These are phyloP conservation scores for Pleurotus sapidus DNA, from an alignment of 768 basidiomycete species.

Conservation along the genomic window DNA sequence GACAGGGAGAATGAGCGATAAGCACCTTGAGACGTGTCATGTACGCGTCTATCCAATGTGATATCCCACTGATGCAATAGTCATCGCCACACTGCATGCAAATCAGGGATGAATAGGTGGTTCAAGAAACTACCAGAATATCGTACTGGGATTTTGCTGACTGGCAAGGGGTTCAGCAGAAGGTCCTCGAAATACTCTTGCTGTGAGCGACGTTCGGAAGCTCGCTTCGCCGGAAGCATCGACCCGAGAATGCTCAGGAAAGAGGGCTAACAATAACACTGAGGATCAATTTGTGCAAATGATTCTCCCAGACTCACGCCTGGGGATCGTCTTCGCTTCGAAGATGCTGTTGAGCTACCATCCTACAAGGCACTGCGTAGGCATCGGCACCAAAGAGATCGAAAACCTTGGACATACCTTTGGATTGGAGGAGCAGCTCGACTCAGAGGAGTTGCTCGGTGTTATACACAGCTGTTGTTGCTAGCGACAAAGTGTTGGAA, in stretches of 20 bases:
- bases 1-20: background rate
- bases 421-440: no score
- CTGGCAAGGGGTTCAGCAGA: background rate
- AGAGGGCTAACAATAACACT: background rate
- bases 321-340: background rate
- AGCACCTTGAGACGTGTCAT: slow-evolving; percentile 3
- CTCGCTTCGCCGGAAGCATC: background rate
- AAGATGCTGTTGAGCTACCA: background rate
- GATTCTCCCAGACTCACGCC: slow-evolving; percentile 4
- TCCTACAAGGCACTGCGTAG: no score
- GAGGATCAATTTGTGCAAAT: background rate
- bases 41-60: slow-evolving; percentile 3
- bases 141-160: background rate
- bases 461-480: no score
- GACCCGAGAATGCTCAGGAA: background rate
- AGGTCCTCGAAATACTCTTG: background rate
- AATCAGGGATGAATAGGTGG: background rate
- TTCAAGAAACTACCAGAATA: background rate
- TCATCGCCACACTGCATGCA: slow-evolving; percentile 3
- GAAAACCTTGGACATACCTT: no score
- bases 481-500: no score
- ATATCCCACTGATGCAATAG: background rate
- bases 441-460: no score
- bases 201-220: background rate
- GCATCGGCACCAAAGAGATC: no score